These are phyloP conservation scores for Alternaria dauci DNA, from an alignment of 2,329 filamentous ascomycete genomes.

Conservation along the genomic window DNA sequence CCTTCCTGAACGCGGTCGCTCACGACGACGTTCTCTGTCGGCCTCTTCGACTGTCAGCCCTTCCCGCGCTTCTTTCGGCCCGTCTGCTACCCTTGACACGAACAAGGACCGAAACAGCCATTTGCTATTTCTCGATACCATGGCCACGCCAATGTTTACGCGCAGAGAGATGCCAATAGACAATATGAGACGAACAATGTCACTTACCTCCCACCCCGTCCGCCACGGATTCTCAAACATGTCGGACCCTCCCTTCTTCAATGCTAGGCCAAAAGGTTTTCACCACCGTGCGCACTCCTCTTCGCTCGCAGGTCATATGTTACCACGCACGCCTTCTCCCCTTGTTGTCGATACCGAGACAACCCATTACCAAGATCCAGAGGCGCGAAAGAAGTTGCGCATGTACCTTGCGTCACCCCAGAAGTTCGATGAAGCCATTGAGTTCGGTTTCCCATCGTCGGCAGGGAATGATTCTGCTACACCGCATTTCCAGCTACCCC, in stretches of 20 bases:
- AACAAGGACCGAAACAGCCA: conserved; percentile 30
- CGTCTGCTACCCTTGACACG: conserved; percentile 21
- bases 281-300: conserved; percentile 45
- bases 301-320: conserved; percentile 39
- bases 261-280: conserved; percentile 41
- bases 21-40: conserved; percentile 28
- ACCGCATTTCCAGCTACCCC: conserved; percentile 43
- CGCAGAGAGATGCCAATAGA: conserved; percentile 23
- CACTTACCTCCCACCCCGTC: conserved; percentile 72
- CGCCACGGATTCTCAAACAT: conserved; percentile 60
- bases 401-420: conserved; percentile 88
- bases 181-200: conserved; percentile 68
- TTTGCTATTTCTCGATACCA: conserved; percentile 40
- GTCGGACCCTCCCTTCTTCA: conserved; percentile 47
- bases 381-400: conserved; percentile 84
- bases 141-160: conserved; percentile 33
- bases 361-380: conserved; percentile 88
- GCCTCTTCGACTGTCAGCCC: conserved; percentile 33
- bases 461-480: conserved; percentile 28
- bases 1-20: conserved; percentile 21
- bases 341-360: conserved; percentile 69
- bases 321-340: conserved; percentile 35
- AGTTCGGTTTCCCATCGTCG: conserved; percentile 85
- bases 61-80: conserved; percentile 21
- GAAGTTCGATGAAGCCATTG: conserved; percentile 94